Evolutionary conservation across 176 grass and related monocot genomes (phyloP), one percentile per base, ranked within the genome.

Genomic region (Chrysopogon serrulatus): DNA sequence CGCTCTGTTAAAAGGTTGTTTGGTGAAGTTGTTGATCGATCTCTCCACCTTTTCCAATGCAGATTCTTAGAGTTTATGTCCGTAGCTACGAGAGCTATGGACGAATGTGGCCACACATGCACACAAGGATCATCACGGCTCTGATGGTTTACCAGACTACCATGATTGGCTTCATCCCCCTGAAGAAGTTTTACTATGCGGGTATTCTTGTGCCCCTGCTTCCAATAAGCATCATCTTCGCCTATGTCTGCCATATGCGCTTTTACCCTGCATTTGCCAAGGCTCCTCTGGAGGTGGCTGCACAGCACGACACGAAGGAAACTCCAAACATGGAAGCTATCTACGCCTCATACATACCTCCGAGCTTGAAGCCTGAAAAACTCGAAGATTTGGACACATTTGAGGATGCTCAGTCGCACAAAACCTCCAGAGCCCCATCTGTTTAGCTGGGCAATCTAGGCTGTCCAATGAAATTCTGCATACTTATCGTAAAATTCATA

Each of bases 101-200:
- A 1, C 86, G 91, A 77, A 96, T 96, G 93, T 99, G 97, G 97
- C 93, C 97, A 30, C 97, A 99, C 91, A 92, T 99, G 74, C 93
- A 99, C 74, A 83, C 71, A 0, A 87, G 97, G 56, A 89, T 99
- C 60, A 23, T 96, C 15, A 78, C 84, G 13, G 65, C 91, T 76
- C 87, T 99, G 24, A 42, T 96, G 30, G 56, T 99, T 53, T 99
- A 96, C 71, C 97, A 99, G 80, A 33, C 14, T 28, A 94, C 97
- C 73, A 99, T 99, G 97, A 5, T 99, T 24, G 97, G 97, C 35
- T 79, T 82, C 75, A 86, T 99, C n/a, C 2, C n/a, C 26, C 34
- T 94, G 49, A 96, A 92, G 17, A 0, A 62, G 64, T 99, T 99
- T 41, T 0, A 0, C 0, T 96, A 91, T 16, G 37, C 81, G 4